Evolutionary conservation across 495 filamentous ascomycete species (phyloP).

Genomic region (Trichoderma erinaceum): DNA sequence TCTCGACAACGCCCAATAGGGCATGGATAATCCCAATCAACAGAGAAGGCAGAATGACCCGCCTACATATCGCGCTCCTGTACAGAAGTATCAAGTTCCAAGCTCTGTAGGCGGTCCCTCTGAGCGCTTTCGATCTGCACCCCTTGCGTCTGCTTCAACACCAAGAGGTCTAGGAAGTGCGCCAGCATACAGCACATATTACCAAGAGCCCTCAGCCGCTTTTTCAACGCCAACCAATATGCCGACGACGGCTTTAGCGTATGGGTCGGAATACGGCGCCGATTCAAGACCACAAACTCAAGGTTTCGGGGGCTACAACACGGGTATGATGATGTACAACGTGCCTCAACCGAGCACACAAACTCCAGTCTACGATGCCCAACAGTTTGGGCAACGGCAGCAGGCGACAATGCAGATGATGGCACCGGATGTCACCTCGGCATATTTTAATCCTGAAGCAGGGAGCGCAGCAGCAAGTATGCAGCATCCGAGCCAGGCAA

Average conservation of each 20-base stretch:
- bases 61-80: constrained; percentile 39
- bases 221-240: constrained; percentile 42
- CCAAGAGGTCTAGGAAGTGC: constrained; percentile 38
- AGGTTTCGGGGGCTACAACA: constrained; percentile 44
- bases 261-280: constrained; percentile 46
- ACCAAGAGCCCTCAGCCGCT: constrained; percentile 44
- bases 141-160: constrained; percentile 39
- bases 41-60: constrained; percentile 66
- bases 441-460: constrained; percentile 74
- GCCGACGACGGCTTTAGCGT: constrained; percentile 44
- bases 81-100: constrained; percentile 38
- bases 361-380: constrained; percentile 68
- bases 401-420: constrained; percentile 77
- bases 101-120: background rate
- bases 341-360: constrained; percentile 61
- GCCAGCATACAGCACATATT: constrained; percentile 50
- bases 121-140: constrained; percentile 44
- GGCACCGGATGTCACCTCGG: constrained; percentile 56
- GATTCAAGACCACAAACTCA: constrained; percentile 47
- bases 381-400: constrained; percentile 74
- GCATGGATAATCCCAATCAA: constrained; percentile 65
- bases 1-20: constrained; percentile 41
- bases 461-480: constrained; percentile 50
- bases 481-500: constrained; percentile 35
- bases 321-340: constrained; percentile 69